A percentile compares a stretch with the other conserved stretches of the same genome.
These are phyloP conservation scores for Carpinus fangiana DNA, from an alignment of 306 rosid species.

Conservation along the genomic window DNA sequence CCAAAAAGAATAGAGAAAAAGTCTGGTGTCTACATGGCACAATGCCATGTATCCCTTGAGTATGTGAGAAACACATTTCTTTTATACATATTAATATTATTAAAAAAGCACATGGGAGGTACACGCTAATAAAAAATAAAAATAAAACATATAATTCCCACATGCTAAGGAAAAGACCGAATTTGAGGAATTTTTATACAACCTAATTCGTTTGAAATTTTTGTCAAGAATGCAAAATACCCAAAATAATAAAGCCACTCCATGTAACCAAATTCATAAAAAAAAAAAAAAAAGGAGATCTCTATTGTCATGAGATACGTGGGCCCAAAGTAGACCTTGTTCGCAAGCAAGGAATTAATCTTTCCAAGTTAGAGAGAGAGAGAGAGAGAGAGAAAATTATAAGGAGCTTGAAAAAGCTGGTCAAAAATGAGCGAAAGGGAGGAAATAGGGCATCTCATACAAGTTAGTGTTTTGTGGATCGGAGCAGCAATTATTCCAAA, in stretches of 20 bases:
- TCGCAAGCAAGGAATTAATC: conserved; percentile 47
- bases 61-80: no score
- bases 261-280: background rate
- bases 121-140: no score
- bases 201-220: no score
- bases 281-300: background rate
- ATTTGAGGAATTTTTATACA: no score
- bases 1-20: no score
- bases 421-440: conserved; percentile 31
- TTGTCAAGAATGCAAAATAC: background rate
- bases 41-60: no score
- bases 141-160: no score
- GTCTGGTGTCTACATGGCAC: no score
- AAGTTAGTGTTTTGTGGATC: conserved; percentile 2
- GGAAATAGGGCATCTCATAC: conserved; percentile 10
- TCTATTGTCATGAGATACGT: conserved; percentile 17
- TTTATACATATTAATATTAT: no score
- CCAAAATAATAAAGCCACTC: background rate
- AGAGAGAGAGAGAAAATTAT: background rate
- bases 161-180: background rate
- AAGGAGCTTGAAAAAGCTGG: conserved; percentile 29
- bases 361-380: background rate
- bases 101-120: no score
- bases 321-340: conserved; percentile 35
- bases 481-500: conserved; percentile 26